Percentiles rank a stretch among this genome's conserved stretches.
Conservation (phyloP, 2,329 filamentous ascomycete species). For the Penicillium freii region DNA sequence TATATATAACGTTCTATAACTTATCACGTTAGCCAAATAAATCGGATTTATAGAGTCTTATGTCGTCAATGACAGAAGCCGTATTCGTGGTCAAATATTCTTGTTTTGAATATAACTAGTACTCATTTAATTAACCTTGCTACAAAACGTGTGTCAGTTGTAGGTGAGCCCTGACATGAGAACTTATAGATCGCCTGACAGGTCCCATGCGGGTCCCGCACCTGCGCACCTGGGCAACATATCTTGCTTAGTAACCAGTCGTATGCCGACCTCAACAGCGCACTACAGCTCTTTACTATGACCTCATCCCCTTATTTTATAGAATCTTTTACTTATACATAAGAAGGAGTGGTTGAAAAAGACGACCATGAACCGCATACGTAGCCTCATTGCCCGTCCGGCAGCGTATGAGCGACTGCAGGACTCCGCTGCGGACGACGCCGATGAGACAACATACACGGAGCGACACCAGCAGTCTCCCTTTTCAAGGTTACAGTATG, state of each 20-base stretch:
- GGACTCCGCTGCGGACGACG: conserved; percentile 28
- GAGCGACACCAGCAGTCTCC: conserved; percentile 14
- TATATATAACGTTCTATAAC: neutral
- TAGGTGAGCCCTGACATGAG: neutral
- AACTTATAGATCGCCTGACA: neutral
- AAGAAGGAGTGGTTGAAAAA: too few relatives aligned
- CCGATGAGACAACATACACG: conserved; percentile 29
- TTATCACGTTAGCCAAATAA: neutral
- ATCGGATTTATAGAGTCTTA: neutral
- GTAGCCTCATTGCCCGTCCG: conserved; percentile 32
- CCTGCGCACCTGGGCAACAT: neutral
- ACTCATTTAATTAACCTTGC: neutral
- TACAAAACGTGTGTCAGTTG: neutral
- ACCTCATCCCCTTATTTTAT: neutral
- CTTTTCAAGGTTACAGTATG: conserved; percentile 86
- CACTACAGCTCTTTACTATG: neutral
- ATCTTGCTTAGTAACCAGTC: conserved; percentile 5
- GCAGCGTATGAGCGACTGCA: conserved; percentile 34
- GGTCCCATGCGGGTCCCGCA: neutral
- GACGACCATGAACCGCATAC: conserved; percentile 36
- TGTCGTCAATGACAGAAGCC: neutral
- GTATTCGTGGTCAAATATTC: neutral
- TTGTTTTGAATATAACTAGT: neutral
- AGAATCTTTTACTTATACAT: neutral
- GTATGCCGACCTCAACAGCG: conserved; percentile 2